Conservation (phyloP, 2,329 filamentous ascomycete genomes). For the Alternaria solani region DNA sequence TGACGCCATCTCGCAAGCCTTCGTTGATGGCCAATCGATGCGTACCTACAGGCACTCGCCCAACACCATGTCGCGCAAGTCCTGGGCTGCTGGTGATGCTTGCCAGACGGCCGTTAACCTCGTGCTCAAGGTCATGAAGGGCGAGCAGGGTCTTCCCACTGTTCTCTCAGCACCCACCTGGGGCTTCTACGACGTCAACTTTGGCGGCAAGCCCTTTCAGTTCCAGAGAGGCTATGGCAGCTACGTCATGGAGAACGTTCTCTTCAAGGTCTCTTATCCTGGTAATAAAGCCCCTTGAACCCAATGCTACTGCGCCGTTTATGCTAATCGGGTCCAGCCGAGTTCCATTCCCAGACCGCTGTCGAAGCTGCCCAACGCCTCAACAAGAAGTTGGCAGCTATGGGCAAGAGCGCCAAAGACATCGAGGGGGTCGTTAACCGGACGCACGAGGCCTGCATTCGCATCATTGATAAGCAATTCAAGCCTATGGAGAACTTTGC, state of each 20-base stretch:
- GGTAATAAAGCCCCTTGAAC: constrained; percentile 62
- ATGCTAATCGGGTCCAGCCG: constrained; percentile 61
- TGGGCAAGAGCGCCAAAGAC: constrained; percentile 91
- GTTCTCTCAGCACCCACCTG: constrained; percentile 91
- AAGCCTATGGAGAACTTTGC: constrained; percentile 99
- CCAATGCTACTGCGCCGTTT: not conserved
- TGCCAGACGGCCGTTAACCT: constrained; percentile 95
- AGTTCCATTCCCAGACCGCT: constrained; percentile 98
- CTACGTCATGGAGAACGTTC: constrained; percentile 99
- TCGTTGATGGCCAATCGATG: constrained; percentile 94
- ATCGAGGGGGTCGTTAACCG: constrained; percentile 91
- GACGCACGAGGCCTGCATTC: constrained; percentile 97
- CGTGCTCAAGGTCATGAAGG: constrained; percentile 87
- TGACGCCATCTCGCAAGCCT: constrained; percentile 95
- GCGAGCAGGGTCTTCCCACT: constrained; percentile 89
- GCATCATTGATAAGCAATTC: constrained; percentile 99
- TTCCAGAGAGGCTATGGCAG: constrained; percentile 97
- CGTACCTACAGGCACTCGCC: constrained; percentile 97
- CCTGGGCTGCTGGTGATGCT: constrained; percentile 97
- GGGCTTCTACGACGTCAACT: constrained; percentile 99
- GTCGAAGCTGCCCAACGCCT: constrained; percentile 94
- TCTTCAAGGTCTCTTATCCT: constrained; percentile 99
- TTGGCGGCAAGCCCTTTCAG: constrained; percentile 88
- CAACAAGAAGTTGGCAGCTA: constrained; percentile 78
- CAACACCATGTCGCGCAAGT: constrained; percentile 99